Evolutionary conservation across 257 asterid genomes (phyloP), one percentile per base, ranked within the genome.

Genomic region (Orobanche coerulescens): DNA sequence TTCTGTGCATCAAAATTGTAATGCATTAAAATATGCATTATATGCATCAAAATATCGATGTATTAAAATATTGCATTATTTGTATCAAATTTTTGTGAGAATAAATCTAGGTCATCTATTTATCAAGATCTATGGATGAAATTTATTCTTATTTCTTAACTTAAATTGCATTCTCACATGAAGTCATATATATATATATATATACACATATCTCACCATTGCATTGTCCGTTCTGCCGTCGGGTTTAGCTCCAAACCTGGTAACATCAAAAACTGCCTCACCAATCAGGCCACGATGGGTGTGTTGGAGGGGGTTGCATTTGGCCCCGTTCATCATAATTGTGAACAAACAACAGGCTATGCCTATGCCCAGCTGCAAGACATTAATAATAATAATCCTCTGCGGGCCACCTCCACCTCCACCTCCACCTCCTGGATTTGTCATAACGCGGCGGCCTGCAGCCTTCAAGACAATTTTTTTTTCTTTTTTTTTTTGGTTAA

Each of bases 261-360:
- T 84, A 47, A 86, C 77, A 51, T 86, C 92, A 68, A 81, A 86
- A 80, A 86, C 70, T 36, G 78, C 65, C 77, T 73, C 83, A 16
- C 20, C 68, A 20, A 56, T 20, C 22, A 66, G 73, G 76, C 66
- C 68, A 49, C 76, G 76, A 6, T 43, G 75, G 26, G 63, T 34
- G 22, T 54, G n/a, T n/a, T n/a, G 44, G 24, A 15, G 13, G 15
- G 75, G 61, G 49, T 39, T 25, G 51, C 76, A 67, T 49, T 60
- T 63, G 16, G 58, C 79, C 36, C 42, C 66, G 7, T 40, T 49
- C 4, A 70, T 55, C 8, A 31, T 4, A 14, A 47, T 19, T 2
- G 48, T 13, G 42, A 81, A 15, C 59, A 80, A 18, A 16, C 18
- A 18, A 16, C 18, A 72, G 65, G 78, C 64, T 10, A 73, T 33